phyloP scores from a whole-genome alignment of 2,329 filamentous ascomycete genomes.

The Trichocomaceae sp. region DNA sequence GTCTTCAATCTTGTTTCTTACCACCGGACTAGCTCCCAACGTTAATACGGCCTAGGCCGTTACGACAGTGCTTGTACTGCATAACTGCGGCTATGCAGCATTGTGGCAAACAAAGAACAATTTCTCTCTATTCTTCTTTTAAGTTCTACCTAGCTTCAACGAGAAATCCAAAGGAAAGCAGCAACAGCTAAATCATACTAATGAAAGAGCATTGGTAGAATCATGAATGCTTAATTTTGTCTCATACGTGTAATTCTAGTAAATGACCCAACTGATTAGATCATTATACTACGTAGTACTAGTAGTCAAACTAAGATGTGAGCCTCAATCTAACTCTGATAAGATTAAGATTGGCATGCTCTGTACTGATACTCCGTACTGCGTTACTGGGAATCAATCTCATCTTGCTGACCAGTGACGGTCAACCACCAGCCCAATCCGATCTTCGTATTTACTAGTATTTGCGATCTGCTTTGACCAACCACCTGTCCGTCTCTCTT shows the following conservation, averaged over 20 bases:
- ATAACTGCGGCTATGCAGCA: neutral
- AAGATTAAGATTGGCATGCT: neutral
- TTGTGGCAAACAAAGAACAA: neutral
- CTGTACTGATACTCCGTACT: too few relatives aligned
- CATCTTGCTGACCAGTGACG: neutral
- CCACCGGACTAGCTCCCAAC: neutral
- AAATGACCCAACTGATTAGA: neutral
- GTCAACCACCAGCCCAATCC: too few relatives aligned
- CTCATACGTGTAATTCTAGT: neutral
- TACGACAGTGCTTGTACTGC: neutral
- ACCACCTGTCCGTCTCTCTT: neutral
- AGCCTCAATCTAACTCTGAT: neutral
- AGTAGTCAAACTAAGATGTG: neutral
- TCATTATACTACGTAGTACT: neutral
- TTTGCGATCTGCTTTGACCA: too few relatives aligned
- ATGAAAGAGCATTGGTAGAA: too few relatives aligned
- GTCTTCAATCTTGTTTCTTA: neutral
- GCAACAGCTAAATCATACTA: too few relatives aligned
- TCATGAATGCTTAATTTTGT: too few relatives aligned
- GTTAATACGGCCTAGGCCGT: neutral
- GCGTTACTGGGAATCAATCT: neutral
- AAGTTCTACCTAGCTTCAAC: too few relatives aligned
- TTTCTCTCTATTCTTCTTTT: too few relatives aligned
- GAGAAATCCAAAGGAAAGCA: too few relatives aligned
- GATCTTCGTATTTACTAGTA: neutral